phyloP scores from a whole-genome alignment of 345 rosid genomes.

The Lenwebbia sp. region DNA sequence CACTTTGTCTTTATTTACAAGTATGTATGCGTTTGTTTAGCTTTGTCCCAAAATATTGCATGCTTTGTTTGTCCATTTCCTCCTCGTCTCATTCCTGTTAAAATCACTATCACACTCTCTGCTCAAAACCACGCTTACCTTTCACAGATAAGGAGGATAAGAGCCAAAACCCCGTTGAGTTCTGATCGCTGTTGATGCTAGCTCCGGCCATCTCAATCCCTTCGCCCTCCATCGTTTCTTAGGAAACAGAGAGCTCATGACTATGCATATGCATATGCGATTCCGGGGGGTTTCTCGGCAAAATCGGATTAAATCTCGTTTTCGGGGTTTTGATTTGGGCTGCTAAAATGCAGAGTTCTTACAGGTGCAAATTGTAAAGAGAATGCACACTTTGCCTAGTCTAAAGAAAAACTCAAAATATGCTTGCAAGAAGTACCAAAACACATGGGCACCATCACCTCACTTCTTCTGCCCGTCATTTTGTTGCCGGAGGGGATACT shows the following conservation, averaged over 20 bases:
- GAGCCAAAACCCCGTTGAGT: background rate
- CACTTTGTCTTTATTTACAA: background rate
- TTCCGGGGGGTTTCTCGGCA: background rate
- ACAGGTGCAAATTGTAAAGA: background rate
- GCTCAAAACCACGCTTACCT: background rate
- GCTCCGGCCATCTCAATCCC: background rate
- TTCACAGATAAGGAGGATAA: background rate
- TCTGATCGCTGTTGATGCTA: background rate
- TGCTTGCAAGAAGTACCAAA: background rate
- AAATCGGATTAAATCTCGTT: background rate
- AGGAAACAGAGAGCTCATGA: background rate
- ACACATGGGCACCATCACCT: background rate
- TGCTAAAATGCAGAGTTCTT: background rate
- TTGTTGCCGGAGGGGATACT: background rate
- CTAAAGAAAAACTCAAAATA: background rate
- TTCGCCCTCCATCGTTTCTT: background rate
- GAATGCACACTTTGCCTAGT: background rate
- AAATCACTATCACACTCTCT: background rate
- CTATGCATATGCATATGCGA: background rate
- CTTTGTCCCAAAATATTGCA: background rate
- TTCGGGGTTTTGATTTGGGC: background rate
- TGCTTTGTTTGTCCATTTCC: background rate
- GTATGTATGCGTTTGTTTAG: background rate
- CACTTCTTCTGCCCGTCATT: background rate
- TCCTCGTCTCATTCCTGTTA: background rate